Percentiles rank a stretch among this genome's conserved stretches.
Conservation (phyloP, 2,329 filamentous ascomycete species). For the Penicillium freii region DNA sequence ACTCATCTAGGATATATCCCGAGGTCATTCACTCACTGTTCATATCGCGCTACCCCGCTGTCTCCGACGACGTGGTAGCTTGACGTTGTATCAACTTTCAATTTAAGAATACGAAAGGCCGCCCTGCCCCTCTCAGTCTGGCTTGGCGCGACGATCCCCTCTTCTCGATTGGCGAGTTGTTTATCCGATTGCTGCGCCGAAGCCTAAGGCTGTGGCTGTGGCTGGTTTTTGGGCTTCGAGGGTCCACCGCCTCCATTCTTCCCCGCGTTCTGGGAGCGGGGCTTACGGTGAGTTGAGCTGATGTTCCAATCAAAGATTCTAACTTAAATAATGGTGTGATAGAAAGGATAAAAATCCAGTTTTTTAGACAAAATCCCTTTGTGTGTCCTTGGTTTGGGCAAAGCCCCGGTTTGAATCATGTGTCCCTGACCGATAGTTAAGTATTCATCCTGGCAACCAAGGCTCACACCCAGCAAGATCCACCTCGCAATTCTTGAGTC, state of each 20-base stretch:
- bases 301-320: background rate
- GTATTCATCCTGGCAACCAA: background rate
- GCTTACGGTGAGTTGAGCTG: background rate
- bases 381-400: background rate
- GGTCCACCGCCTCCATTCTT: background rate
- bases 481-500: background rate
- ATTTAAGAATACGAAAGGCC: conserved; percentile 14
- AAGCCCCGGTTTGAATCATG: background rate
- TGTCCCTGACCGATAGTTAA: background rate
- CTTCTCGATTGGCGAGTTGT: conserved; percentile 10
- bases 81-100: conserved; percentile 14
- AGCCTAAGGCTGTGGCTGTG: background rate
- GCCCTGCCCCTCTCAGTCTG: conserved; percentile 5
- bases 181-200: background rate
- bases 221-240: background rate
- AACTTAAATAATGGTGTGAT: background rate
- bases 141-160: conserved; percentile 23
- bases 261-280: conserved; percentile 3
- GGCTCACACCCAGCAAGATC: background rate
- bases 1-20: background rate
- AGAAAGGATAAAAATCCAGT: background rate
- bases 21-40: background rate
- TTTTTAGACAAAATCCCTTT: background rate
- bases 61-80: conserved; percentile 11
- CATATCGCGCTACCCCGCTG: background rate